Conservation (phyloP, 805 yeast species). For the Candida methanosorbosa region DNA sequence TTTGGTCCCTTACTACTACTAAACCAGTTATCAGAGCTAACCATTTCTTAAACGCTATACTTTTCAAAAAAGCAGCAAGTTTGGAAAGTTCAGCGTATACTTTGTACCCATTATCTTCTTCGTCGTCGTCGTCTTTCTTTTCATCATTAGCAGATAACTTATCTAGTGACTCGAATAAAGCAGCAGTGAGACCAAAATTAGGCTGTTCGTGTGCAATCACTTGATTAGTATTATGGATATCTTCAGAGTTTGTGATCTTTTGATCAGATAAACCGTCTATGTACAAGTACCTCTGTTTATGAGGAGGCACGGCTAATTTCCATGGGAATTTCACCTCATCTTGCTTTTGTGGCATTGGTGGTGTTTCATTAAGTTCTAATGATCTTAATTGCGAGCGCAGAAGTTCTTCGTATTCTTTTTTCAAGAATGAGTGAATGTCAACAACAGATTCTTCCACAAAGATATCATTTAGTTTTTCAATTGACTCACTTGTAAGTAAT, state of each 20-base stretch:
- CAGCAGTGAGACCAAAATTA: slow-evolving; percentile 33
- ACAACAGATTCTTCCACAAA: slow-evolving; percentile 66
- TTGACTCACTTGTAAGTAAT: slow-evolving; percentile 30
- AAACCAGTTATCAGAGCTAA: slow-evolving; percentile 53
- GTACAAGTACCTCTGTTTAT: slow-evolving; percentile 80
- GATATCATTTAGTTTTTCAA: slow-evolving; percentile 33
- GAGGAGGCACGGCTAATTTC: slow-evolving; percentile 91
- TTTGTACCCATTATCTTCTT: slow-evolving; percentile 18
- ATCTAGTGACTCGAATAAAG: slow-evolving; percentile 7
- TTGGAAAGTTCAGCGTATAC: slow-evolving; percentile 35
- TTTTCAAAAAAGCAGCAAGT: slow-evolving; percentile 49
- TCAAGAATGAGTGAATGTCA: slow-evolving; percentile 57
- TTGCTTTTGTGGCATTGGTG: slow-evolving; percentile 46
- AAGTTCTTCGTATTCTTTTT: slow-evolving; percentile 38
- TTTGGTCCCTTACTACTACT: slow-evolving; percentile 53
- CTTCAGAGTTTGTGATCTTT: slow-evolving; percentile 22
- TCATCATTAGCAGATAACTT: slow-evolving; percentile 4
- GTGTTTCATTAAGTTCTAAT: slow-evolving; percentile 48
- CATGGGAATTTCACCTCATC: slow-evolving; percentile 62
- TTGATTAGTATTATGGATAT: slow-evolving; percentile 23
- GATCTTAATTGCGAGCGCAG: slow-evolving; percentile 42
- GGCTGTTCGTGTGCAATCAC: slow-evolving; percentile 38
- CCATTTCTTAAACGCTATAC: slow-evolving; percentile 63
- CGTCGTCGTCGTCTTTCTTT: slow-evolving; percentile 4
- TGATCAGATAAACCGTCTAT: slow-evolving; percentile 52